Base-by-base conservation (phyloP, 2,329 filamentous ascomycete species). In the Curvularia eragrostidis region DNA sequence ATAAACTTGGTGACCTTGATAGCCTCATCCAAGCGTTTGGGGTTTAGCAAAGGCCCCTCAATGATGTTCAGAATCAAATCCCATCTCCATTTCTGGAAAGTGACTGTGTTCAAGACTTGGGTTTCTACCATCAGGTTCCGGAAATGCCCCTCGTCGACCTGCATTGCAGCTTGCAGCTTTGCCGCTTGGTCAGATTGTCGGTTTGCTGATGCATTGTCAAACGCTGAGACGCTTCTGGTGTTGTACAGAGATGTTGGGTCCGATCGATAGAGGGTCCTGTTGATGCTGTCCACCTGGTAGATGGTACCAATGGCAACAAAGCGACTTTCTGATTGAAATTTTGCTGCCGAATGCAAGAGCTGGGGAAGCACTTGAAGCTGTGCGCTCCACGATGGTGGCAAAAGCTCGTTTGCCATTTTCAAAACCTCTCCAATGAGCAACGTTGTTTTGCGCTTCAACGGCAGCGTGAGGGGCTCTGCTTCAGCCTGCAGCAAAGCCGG, bases 221-320 rank as follows among this genome's bases (percentile, higher is more conserved):
- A 61, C n/a, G 53, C 54, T 6, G 59, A 52, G 30, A 52, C 69
- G 18, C 67, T 59, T 52, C 75, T 76, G 46, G 61, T 68, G 8
- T 67, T 56, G 73, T 78, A 63, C 50, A 63, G 75, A 70, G 69
- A 67, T 19, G 73, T 73, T n/a, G 80, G 79, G 5, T 87, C 85
- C 47, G 91, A 96, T 56, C 93, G 86, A 72, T 96, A 96, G 13
- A 99, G 80, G 0, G 93, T 98, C 62, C 92, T 87, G 75, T 94
- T 99, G 65, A 99, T 93, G 73, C 94, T 97, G 79, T 97, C 97
- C 52, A 99, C 96, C 74, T 98, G 95, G 71, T 98, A 99, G 12
- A 99, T 91, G 18, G 96, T 96, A 7, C 92, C 89, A 7, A 92
- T 93, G 6, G 94, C 92, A 55, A 90, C 83, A 66, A 93, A 93